Percentiles rank a stretch among this genome's conserved stretches.
Evolutionary conservation across 139 green algal species (phyloP).

Genomic region (Chlorella sp.): DNA sequence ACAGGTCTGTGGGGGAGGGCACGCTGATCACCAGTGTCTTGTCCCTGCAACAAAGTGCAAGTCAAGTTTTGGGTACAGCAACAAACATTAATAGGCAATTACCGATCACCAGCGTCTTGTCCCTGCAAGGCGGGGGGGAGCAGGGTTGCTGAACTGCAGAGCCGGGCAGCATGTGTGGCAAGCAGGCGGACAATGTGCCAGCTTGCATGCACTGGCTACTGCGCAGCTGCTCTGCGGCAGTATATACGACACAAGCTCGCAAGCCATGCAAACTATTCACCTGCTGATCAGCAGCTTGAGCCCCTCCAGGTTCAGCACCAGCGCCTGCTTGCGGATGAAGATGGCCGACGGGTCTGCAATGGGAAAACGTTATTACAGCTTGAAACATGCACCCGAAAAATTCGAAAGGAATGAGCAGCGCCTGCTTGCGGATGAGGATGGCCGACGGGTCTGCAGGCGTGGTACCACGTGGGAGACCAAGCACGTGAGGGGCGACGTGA

Average conservation of each 20-base stretch:
- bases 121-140: too few relatives aligned
- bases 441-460: neutral
- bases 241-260: too few relatives aligned
- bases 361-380: neutral
- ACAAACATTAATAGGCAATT: too few relatives aligned
- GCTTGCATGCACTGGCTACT: too few relatives aligned
- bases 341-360: conserved; percentile 33
- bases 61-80: too few relatives aligned
- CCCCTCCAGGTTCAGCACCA: conserved; percentile 37
- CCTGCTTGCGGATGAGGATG: neutral
- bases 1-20: conserved; percentile 16
- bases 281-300: conserved; percentile 38
- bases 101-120: conserved; percentile 17
- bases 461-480: too few relatives aligned
- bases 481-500: neutral
- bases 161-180: too few relatives aligned
- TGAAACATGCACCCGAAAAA: too few relatives aligned
- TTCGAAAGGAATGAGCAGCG: neutral
- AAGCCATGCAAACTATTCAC: too few relatives aligned
- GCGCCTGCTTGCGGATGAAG: conserved; percentile 26
- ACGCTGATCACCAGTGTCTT: conserved; percentile 28
- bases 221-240: too few relatives aligned
- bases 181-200: too few relatives aligned
- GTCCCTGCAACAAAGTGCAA: conserved; percentile 26
- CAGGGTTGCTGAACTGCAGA: too few relatives aligned